Conservation (phyloP, 495 filamentous ascomycete genomes). For the Neurospora hispaniola region DNA sequence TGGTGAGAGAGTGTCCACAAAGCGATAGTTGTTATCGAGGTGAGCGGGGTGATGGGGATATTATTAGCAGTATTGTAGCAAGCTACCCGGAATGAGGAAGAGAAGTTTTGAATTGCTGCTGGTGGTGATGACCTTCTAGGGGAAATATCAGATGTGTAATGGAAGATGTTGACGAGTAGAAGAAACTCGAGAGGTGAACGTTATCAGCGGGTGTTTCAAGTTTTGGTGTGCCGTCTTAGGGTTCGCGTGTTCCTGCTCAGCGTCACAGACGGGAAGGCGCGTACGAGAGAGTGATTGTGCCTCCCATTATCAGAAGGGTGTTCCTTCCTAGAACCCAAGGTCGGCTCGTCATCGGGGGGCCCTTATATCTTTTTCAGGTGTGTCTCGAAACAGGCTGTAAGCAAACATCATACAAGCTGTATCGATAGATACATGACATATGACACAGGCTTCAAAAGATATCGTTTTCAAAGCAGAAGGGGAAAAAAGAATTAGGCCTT, state of each 20-base stretch:
- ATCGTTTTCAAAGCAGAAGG: too few species aligned
- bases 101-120: neutral
- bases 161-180: neutral
- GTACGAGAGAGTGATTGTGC: neutral
- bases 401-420: neutral
- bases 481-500: neutral
- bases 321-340: neutral
- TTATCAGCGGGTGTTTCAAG: neutral
- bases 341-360: neutral
- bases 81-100: neutral
- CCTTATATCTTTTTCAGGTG: neutral
- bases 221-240: neutral
- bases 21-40: neutral
- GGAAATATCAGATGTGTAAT: neutral
- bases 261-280: neutral
- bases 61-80: neutral
- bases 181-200: neutral
- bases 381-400: neutral
- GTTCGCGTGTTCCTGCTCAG: neutral
- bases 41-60: neutral
- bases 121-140: neutral
- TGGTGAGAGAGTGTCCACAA: neutral
- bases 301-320: neutral
- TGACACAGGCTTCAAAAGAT: neutral
- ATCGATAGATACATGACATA: neutral